Evolutionary conservation across 2,329 filamentous ascomycete genomes (phyloP), one percentile per base, ranked within the genome.

Genomic region (Talaromyces sp.): DNA sequence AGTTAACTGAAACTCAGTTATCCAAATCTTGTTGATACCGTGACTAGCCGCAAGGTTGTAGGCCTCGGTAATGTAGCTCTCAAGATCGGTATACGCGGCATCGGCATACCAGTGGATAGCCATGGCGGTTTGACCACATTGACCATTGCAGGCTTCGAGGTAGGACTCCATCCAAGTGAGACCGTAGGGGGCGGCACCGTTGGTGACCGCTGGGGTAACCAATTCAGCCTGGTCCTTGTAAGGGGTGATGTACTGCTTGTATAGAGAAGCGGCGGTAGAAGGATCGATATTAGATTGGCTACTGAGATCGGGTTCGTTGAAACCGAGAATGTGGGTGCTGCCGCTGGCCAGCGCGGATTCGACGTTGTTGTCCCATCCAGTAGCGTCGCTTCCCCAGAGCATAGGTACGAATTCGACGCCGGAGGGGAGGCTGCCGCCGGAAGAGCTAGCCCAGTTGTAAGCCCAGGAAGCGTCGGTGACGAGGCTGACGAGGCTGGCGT

Each of bases 261-360:
- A 77, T 58, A 64, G 63, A 11, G 57, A 46, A 48, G 70, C 75
- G 17, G 76, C 76, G 5, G 71, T 69, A 5, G 63, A 33, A 15
- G 74, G 67, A 40, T 66, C 61, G 63, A 78, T 73, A 62, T 67
- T 66, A 43, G 76, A 66, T 64, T 78, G 76, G 1, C 61, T 61
- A 54, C 60, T 11, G n/a, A 69, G 64, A 62, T 79, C 77, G 31
- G 77, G 77, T 63, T 79, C 77, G 66, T 79, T 79, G 70, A 79
- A 78, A 31, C 70, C 72, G 50, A 79, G 64, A 33, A 77, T 68
- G 59, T 75, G 70, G 17, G 61, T 66, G 60, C 66, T 68, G 51
- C 72, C 73, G 50, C 67, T 67, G 39, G 66, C 63, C 9, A 77
- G 67, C 22, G 69, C 67, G 7, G 67, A 66, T 36, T 73, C 62